Evolutionary conservation across 108 stramenopile species (phyloP).

Genomic region (Skeletonema grethae): DNA sequence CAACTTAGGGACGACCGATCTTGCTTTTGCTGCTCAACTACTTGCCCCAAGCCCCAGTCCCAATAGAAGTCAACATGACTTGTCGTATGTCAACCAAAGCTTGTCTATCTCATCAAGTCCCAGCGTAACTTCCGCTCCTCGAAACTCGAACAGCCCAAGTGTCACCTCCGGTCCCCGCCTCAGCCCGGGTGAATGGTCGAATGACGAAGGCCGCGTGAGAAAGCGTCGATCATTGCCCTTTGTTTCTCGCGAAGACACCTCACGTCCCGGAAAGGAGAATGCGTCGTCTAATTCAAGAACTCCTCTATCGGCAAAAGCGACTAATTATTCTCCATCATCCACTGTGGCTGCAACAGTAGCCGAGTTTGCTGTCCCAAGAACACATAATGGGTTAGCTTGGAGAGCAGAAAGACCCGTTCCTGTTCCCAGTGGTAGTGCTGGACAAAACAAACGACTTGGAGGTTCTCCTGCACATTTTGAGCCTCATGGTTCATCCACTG

Average conservation of each 20-base stretch:
- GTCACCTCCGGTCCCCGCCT: background rate
- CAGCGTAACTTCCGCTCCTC: background rate
- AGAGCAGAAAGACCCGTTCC: slow-evolving; percentile 28
- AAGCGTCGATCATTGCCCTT: background rate
- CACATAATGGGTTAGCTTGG: slow-evolving; percentile 1
- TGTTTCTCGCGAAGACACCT: slow-evolving; percentile 1
- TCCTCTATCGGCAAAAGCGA: background rate
- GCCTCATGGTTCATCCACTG: background rate
- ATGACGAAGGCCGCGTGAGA: background rate
- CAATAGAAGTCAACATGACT: background rate
- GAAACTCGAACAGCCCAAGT: slow-evolving; percentile 4
- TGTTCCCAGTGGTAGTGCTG: slow-evolving; percentile 23
- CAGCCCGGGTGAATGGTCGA: background rate
- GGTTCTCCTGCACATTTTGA: slow-evolving; percentile 2
- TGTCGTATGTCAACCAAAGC: background rate
- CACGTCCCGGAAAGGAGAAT: background rate
- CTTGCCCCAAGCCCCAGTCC: background rate
- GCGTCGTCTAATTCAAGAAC: background rate
- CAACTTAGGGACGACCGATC: background rate
- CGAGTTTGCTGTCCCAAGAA: slow-evolving; percentile 9
- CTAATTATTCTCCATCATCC: slow-evolving; percentile 27
- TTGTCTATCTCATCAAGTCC: background rate
- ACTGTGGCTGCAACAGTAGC: slow-evolving; percentile 37
- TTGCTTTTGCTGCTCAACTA: background rate
- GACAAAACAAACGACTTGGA: slow-evolving; percentile 43